Conservation (phyloP, 371 early-diverging fungal genomes). For the Apophysomyces trapeziformis region DNA sequence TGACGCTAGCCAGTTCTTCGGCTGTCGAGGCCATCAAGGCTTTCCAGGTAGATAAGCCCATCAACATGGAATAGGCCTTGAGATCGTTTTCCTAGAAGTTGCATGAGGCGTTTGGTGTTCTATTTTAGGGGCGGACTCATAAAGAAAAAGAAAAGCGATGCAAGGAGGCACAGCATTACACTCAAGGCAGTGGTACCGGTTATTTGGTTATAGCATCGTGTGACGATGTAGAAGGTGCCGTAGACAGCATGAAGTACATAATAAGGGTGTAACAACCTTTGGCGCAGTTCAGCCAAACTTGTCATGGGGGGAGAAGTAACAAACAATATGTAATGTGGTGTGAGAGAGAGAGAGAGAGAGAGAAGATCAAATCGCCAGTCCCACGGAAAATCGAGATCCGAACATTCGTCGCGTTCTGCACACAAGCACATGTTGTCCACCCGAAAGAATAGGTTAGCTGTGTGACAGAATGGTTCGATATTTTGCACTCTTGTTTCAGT, state of each 20-base stretch:
- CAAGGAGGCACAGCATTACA: neutral
- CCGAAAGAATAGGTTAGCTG: no score
- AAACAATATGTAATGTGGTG: neutral
- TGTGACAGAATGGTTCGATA: no score
- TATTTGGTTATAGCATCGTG: slow-evolving; percentile 21
- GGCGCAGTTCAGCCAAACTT: slow-evolving; percentile 41
- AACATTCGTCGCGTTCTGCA: no score
- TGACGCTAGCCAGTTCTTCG: slow-evolving; percentile 60
- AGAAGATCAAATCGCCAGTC: neutral
- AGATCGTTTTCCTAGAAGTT: slow-evolving; percentile 35
- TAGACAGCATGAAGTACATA: slow-evolving; percentile 53
- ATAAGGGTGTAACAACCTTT: slow-evolving; percentile 57
- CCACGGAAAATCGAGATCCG: neutral
- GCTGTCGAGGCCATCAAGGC: slow-evolving; percentile 48
- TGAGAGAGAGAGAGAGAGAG: neutral
- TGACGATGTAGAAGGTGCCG: slow-evolving; percentile 28
- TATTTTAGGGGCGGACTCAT: neutral
- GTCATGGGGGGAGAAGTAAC: slow-evolving; percentile 25
- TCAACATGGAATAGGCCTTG: slow-evolving; percentile 33
- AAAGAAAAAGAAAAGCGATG: neutral
- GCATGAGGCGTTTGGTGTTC: neutral
- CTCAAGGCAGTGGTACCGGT: slow-evolving; percentile 9
- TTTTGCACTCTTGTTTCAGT: no score
- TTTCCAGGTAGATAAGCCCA: slow-evolving; percentile 42
- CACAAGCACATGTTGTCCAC: no score